Evolutionary conservation across 192 early-diverging fungal genomes (phyloP), one percentile per base, ranked within the genome.

Genomic region (Dispira simplex): DNA sequence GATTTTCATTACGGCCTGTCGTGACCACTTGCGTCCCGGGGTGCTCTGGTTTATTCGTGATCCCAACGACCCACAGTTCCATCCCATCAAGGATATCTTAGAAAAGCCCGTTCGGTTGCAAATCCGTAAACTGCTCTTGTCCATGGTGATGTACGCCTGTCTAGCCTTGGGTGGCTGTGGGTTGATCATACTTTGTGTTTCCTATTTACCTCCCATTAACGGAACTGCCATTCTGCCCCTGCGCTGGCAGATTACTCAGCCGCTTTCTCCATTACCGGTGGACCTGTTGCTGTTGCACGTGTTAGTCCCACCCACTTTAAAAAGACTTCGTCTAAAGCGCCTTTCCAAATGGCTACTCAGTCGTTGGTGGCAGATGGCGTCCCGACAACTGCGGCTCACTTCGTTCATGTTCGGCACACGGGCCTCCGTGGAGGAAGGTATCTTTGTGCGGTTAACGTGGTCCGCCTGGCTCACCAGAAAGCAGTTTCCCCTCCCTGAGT

Each of bases 11-110:
- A 68, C 84, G 20, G 74, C 84, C 18, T 88, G 90, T 43, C 80
- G 93, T 32, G 81, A 87, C 46, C 77, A 93, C 20, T 82, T 97
- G 32, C 85, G 96, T 0, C 88, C 88, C 2, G 96, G 96, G 20
- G 90, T 97, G 26, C 81, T 99, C 80, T 99, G 96, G 96, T 97
- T 97, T 68, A 91, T 99, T 62, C 85, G 93, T 49, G 95, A 99
- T 66, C 95, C 94, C 2, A 94, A 90, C 54, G 96, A 99, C 68
- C 90, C 92, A 21, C 84, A 90, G 43, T 95, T 95, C 70, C 85
- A 92, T 67, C 91, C 94, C 8, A 89, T 99, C 65, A 83, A 87
- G 58, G 96, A 99, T 65, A 93, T 98, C 45, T 66, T 93, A 4
- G 89, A 93, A 64, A 79, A 85, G 18, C 85, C 88, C 32, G 73